phyloP scores from a whole-genome alignment of 2,329 filamentous ascomycete species.

The Fusarium chuoi region DNA sequence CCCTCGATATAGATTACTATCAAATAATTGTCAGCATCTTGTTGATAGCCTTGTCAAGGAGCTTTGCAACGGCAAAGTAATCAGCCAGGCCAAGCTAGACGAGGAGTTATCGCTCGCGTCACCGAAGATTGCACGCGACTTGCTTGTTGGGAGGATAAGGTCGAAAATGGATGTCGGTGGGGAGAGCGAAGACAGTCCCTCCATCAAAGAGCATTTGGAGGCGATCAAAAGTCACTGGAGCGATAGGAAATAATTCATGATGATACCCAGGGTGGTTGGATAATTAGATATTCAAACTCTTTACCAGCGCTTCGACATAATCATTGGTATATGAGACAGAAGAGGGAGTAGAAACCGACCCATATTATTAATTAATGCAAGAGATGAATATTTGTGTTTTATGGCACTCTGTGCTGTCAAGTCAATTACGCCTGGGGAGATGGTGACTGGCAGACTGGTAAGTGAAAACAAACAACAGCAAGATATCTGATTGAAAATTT shows the following conservation, averaged over 20 bases:
- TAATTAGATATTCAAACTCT: rapidly evolving
- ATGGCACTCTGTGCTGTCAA: rapidly evolving
- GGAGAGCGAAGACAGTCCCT: slow-evolving; percentile 35
- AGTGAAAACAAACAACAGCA: rapidly evolving
- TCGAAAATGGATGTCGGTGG: slow-evolving; percentile 33
- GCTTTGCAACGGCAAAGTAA: slow-evolving; percentile 41
- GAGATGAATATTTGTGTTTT: rapidly evolving
- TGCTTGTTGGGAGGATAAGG: slow-evolving; percentile 31
- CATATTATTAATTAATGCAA: rapidly evolving
- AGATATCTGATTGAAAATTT: rapidly evolving
- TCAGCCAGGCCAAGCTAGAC: slow-evolving; percentile 39
- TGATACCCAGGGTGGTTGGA: background rate
- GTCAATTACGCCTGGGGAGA: too few relatives aligned
- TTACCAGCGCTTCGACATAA: rapidly evolving
- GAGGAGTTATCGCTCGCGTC: slow-evolving; percentile 36
- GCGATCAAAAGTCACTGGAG: slow-evolving; percentile 24
- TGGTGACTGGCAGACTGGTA: too few relatives aligned
- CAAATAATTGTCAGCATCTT: slow-evolving; percentile 41
- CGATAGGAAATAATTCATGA: background rate
- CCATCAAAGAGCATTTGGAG: slow-evolving; percentile 38
- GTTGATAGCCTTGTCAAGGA: slow-evolving; percentile 41
- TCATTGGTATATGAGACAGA: rapidly evolving
- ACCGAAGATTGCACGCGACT: slow-evolving; percentile 39
- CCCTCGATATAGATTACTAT: slow-evolving; percentile 34
- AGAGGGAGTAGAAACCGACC: rapidly evolving